A percentile compares a stretch with the other conserved stretches of the same genome.
Evolutionary conservation across 2,329 filamentous ascomycete species (phyloP).

Genomic region (Ophiostoma perfectum): DNA sequence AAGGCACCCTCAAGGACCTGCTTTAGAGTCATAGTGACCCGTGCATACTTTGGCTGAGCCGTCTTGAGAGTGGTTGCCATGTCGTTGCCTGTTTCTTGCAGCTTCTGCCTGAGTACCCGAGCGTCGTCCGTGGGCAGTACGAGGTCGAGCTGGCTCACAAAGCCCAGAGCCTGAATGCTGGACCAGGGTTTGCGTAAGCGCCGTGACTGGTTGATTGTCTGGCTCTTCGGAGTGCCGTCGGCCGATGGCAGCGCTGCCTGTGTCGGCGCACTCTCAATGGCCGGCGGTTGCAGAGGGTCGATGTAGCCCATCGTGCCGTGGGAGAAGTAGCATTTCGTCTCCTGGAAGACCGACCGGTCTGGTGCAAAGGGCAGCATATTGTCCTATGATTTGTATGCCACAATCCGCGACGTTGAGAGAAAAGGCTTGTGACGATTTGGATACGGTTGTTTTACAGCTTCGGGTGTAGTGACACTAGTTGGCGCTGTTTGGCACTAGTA

Average conservation of each 20-base stretch:
- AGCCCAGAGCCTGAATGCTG: slow-evolving; percentile 58
- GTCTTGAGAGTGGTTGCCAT: slow-evolving; percentile 19
- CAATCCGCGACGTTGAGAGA: too few relatives aligned
- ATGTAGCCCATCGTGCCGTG: slow-evolving; percentile 64
- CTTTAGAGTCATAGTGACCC: slow-evolving; percentile 65
- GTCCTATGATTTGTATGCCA: neutral
- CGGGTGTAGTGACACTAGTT: neutral
- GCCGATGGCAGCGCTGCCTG: neutral
- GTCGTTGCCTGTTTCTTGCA: slow-evolving; percentile 36
- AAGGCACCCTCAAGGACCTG: slow-evolving; percentile 70
- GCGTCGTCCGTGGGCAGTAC: slow-evolving; percentile 64
- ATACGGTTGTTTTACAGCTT: too few relatives aligned
- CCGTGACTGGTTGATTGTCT: neutral
- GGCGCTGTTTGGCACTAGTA: neutral
- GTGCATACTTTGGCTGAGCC: slow-evolving; percentile 50
- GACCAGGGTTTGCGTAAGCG: slow-evolving; percentile 68
- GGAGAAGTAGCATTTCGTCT: slow-evolving; percentile 68
- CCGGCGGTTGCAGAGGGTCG: slow-evolving; percentile 63
- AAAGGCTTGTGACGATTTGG: too few relatives aligned
- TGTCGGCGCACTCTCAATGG: slow-evolving; percentile 35
- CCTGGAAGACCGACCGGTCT: slow-evolving; percentile 45
- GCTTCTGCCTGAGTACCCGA: slow-evolving; percentile 46
- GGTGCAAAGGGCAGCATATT: slow-evolving; percentile 44
- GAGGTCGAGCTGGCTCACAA: slow-evolving; percentile 56
- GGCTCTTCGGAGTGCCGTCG: neutral